Conservation (phyloP, 768 basidiomycete species). For the Tricholoma sp. region DNA sequence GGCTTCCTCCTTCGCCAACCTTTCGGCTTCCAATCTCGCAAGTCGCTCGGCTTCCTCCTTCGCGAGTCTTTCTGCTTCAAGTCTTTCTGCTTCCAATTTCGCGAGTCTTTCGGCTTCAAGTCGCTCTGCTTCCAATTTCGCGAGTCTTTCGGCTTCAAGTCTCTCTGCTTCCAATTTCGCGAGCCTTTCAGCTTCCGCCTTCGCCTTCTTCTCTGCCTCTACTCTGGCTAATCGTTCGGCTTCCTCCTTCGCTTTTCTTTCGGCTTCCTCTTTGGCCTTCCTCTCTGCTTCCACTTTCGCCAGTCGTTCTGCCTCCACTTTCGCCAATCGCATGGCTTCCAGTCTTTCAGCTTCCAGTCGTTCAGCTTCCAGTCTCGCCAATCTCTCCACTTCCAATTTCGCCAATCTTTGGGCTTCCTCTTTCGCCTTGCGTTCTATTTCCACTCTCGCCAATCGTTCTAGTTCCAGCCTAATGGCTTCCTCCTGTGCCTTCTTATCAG, state of each 20-base stretch:
- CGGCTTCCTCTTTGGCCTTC: no score
- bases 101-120: neutral
- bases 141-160: neutral
- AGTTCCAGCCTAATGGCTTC: neutral
- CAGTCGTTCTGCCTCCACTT: neutral
- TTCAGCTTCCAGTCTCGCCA: neutral
- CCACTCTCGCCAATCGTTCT: neutral
- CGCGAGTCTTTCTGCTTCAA: neutral
- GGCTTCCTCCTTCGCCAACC: neutral
- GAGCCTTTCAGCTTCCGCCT: neutral
- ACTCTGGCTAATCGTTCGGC: neutral
- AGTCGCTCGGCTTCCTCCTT: neutral
- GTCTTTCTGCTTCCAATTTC: neutral
- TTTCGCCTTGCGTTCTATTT: neutral
- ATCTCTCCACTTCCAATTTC: neutral
- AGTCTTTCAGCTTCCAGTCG: no score
- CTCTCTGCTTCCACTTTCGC: no score
- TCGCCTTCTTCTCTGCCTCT: neutral
- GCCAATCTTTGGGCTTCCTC: neutral
- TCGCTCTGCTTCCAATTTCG: neutral
- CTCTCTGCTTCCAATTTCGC: neutral
- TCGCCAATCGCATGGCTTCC: neutral
- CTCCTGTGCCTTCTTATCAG: conserved; percentile 5
- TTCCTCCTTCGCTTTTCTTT: neutral
- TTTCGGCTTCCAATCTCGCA: neutral